Percentiles rank a stretch among this genome's conserved stretches.
Evolutionary conservation across 257 asterid species (phyloP).

Genomic region (Echites panduratus): DNA sequence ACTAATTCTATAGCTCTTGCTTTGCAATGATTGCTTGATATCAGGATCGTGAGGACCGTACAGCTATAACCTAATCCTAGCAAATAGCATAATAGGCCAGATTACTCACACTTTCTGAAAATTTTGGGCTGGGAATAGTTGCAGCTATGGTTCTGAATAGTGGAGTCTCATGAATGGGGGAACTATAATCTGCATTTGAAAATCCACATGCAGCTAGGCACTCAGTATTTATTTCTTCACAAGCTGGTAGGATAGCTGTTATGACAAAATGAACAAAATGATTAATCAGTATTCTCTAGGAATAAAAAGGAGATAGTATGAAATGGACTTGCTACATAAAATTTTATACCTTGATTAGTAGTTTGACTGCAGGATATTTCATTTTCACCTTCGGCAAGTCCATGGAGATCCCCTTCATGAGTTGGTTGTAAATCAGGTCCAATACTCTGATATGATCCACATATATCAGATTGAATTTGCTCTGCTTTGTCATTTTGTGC

Average conservation of each 20-base stretch:
- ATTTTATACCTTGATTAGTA: constrained; percentile 38
- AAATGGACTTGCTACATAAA: constrained; percentile 6
- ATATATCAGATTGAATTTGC: constrained; percentile 42
- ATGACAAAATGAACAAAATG: constrained; percentile 15
- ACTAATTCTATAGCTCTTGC: neutral
- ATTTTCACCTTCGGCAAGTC: constrained; percentile 34
- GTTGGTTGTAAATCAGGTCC: constrained; percentile 38
- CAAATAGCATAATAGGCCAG: constrained; percentile 9
- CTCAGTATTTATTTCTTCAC: constrained; percentile 27
- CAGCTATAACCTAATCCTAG: neutral
- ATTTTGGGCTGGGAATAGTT: constrained; percentile 87
- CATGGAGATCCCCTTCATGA: constrained; percentile 33
- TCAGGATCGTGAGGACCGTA: neutral
- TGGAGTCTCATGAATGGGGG: constrained; percentile 88
- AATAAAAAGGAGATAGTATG: constrained; percentile 5
- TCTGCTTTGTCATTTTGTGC: constrained; percentile 38
- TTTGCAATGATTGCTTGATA: neutral
- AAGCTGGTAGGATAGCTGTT: constrained; percentile 33
- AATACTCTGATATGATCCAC: constrained; percentile 33
- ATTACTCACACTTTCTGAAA: constrained; percentile 92
- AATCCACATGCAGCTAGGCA: constrained; percentile 37
- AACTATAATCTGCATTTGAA: constrained; percentile 49
- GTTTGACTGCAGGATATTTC: constrained; percentile 32
- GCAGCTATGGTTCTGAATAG: constrained; percentile 91
- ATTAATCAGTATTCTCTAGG: neutral